phyloP scores from a whole-genome alignment of 1,284 basidiomycete species.

The Papiliotrema flavescens region DNA sequence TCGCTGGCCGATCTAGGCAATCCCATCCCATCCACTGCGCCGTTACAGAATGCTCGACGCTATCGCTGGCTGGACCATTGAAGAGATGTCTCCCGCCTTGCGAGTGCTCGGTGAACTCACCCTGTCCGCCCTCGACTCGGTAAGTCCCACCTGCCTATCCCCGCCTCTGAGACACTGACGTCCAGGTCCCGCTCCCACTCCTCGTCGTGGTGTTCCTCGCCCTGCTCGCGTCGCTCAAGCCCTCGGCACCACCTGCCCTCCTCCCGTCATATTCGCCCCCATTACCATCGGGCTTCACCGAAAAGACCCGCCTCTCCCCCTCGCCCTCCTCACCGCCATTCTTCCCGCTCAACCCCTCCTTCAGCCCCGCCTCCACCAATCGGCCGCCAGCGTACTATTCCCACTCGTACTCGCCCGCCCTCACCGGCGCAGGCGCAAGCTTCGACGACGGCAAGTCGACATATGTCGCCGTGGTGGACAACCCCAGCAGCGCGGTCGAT shows the following conservation, averaged over 20 bases:
- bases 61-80: not conserved
- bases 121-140: not conserved
- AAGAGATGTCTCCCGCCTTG: not conserved
- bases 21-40: not conserved
- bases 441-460: not conserved
- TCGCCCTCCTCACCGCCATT: not conserved
- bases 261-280: conserved; percentile 2
- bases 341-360: not conserved
- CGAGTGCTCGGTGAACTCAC: not conserved
- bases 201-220: conserved; percentile 2
- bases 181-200: not conserved
- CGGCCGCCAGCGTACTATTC: not conserved
- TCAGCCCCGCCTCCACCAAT: not conserved
- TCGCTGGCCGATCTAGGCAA: too few species aligned
- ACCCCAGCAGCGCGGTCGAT: too few species aligned
- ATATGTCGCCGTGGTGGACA: not conserved
- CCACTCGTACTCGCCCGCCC: too few species aligned
- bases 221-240: not conserved
- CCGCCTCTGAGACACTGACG: too few species aligned
- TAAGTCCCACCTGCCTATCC: not conserved
- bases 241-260: not conserved
- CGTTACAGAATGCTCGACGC: not conserved
- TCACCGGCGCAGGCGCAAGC: too few species aligned
- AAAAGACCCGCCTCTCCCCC: not conserved
- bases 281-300: not conserved